A percentile compares a stretch with the other conserved stretches of the same genome.
These are phyloP conservation scores for Aspergillus conjunctus DNA, from an alignment of 495 filamentous ascomycete genomes.

Conservation along the genomic window DNA sequence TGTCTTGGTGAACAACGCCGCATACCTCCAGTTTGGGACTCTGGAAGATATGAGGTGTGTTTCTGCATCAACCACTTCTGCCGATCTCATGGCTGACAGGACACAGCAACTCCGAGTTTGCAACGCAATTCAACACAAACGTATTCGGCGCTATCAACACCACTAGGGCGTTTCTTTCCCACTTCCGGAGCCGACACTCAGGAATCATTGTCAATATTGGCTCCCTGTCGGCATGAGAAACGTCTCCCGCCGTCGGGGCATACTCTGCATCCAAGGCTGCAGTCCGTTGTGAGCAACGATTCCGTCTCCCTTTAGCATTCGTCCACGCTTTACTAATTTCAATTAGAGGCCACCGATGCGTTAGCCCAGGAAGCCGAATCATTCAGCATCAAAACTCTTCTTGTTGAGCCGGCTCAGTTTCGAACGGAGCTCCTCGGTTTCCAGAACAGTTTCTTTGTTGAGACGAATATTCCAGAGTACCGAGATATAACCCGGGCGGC, in stretches of 20 bases:
- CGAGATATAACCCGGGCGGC: background rate
- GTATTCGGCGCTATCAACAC: constrained; percentile 10
- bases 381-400: background rate
- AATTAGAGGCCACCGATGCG: constrained; percentile 9
- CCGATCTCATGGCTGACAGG: background rate
- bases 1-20: constrained; percentile 57
- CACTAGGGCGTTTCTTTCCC: constrained; percentile 9
- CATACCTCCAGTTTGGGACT: constrained; percentile 35
- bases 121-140: constrained; percentile 15
- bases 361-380: constrained; percentile 3
- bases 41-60: constrained; percentile 26
- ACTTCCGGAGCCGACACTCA: background rate
- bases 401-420: constrained; percentile 18
- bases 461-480: background rate
- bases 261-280: constrained; percentile 16
- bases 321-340: background rate
- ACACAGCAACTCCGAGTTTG: constrained; percentile 3
- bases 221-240: constrained; percentile 2
- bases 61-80: background rate
- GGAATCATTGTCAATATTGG: constrained; percentile 16
- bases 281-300: background rate
- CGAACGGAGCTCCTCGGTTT: constrained; percentile 9
- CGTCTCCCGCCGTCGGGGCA: background rate
- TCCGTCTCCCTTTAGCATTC: too few relatives aligned
- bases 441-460: background rate